Evolutionary conservation across 331 rosid species (phyloP), one percentile per base, ranked within the genome.

Genomic region (Rhamnella rubrinervis): DNA sequence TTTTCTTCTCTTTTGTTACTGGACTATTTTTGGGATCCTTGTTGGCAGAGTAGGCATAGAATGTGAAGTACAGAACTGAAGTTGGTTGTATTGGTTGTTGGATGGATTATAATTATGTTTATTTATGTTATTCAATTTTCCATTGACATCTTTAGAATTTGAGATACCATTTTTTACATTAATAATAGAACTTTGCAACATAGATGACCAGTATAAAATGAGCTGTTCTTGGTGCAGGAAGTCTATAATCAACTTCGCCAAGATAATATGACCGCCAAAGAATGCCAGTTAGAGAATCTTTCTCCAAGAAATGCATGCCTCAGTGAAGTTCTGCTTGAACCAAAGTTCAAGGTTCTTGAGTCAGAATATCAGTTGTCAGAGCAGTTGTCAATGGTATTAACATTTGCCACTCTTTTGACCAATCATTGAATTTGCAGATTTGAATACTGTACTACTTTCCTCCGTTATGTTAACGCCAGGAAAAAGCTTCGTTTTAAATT

Each of bases 301-400:
- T 77, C 85, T 6, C 76, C 80, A 44, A 79, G 80, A 78, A 66
- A 82, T 61, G 55, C 66, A 38, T 7, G 21, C 69, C 66, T 88
- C 44, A 35, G 61, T 46, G 85, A 85, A 74, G 66, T 80, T 79
- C 72, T 93, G 78, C 81, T 85, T 69, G 95, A 84, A 62, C 75
- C 92, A 65, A 82, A 79, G 76, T 88, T 87, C 79, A 86, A 72
- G 71, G 70, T 82, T 55, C 67, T 93, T 37, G 89, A 87, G 59
- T 81, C 90, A 72, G 95, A 88, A 65, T 85, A 81, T 78, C 86
- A 83, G 72, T 61, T 93, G 70, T 73, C 81, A 28, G 80, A 82
- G 55, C 86, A 77, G 80, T 66, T 93, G 76, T 72, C 80, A 68
- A 68, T 56, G 97, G 98, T 91, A 83, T 61, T 61, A 91, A 76